Conservation (phyloP, 1,284 basidiomycete genomes). For the Coniferiporia sulphurascens region DNA sequence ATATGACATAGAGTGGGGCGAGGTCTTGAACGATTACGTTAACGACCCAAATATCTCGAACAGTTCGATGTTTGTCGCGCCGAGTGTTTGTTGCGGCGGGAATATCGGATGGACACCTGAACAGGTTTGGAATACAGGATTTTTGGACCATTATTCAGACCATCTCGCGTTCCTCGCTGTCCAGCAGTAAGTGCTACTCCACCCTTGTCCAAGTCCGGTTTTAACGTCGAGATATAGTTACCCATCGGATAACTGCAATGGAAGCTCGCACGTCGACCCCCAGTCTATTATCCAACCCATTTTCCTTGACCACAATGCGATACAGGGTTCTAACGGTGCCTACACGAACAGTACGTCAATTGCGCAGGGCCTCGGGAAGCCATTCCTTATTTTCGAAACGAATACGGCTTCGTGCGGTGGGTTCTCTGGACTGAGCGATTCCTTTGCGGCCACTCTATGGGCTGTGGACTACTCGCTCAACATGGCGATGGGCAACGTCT, state of each 20-base stretch:
- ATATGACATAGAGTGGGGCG: constrained; percentile 48
- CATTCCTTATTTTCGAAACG: constrained; percentile 39
- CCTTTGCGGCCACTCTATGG: constrained; percentile 42
- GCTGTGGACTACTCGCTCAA: constrained; percentile 24
- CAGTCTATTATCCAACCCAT: constrained; percentile 5
- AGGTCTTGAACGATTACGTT: constrained; percentile 37
- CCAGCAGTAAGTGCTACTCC: constrained; percentile 20
- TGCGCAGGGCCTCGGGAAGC: constrained; percentile 26
- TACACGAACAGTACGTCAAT: constrained; percentile 27
- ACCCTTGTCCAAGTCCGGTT: background rate
- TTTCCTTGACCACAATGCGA: constrained; percentile 31
- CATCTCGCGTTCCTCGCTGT: constrained; percentile 22
- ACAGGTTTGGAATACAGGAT: constrained; percentile 42
- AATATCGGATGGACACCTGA: constrained; percentile 37
- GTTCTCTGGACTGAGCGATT: constrained; percentile 39
- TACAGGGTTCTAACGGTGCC: constrained; percentile 22
- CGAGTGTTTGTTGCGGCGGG: constrained; percentile 41
- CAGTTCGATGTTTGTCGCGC: constrained; percentile 39
- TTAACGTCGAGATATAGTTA: constrained; percentile 9
- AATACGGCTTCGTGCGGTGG: constrained; percentile 45
- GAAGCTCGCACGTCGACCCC: constrained; percentile 12
- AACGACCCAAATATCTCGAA: constrained; percentile 33
- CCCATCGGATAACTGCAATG: constrained; percentile 19
- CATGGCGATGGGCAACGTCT: constrained; percentile 25
- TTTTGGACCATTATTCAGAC: constrained; percentile 35